These are phyloP conservation scores for Tubosaeta brunneosetosa DNA, from an alignment of 768 basidiomycete species.

Conservation along the genomic window DNA sequence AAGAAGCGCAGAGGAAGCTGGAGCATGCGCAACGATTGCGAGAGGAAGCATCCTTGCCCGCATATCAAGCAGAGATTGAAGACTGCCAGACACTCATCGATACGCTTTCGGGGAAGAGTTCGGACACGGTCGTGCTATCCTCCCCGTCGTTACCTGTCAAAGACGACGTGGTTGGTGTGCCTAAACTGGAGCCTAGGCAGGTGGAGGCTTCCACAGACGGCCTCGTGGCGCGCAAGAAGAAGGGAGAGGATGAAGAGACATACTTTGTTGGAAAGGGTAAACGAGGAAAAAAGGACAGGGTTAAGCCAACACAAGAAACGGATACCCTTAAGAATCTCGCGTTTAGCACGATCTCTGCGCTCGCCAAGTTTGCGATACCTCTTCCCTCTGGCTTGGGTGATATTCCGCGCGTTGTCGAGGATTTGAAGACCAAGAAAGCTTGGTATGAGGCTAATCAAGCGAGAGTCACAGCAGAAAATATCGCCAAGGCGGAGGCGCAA, in stretches of 20 bases:
- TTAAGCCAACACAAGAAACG: conserved; percentile 38
- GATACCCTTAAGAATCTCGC: conserved; percentile 58
- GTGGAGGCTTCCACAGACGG: conserved; percentile 70
- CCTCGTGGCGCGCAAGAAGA: conserved; percentile 82
- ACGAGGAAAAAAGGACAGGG: conserved; percentile 54
- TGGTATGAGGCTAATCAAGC: conserved; percentile 95
- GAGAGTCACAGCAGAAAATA: conserved; percentile 70
- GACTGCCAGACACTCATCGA: conserved; percentile 94
- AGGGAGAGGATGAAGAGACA: conserved; percentile 77
- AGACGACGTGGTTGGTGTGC: conserved; percentile 55
- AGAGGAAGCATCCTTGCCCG: conserved; percentile 88
- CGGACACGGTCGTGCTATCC: conserved; percentile 41
- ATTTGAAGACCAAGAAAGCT: conserved; percentile 88
- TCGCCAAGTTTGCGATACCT: conserved; percentile 84
- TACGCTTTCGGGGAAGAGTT: conserved; percentile 66
- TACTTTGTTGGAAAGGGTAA: conserved; percentile 75
- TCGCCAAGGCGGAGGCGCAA: conserved; percentile 74
- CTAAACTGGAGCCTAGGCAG: conserved; percentile 79
- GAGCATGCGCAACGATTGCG: conserved; percentile 76
- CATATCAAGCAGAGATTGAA: conserved; percentile 90
- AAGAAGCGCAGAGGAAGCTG: conserved; percentile 74
- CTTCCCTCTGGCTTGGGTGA: conserved; percentile 77
- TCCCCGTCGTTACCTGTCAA: conserved; percentile 38
- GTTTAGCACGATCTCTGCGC: conserved; percentile 80
- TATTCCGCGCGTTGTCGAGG: conserved; percentile 78